Base-by-base conservation (phyloP, 495 filamentous ascomycete species). In the Pseudoneurospora amorphoporcata region DNA sequence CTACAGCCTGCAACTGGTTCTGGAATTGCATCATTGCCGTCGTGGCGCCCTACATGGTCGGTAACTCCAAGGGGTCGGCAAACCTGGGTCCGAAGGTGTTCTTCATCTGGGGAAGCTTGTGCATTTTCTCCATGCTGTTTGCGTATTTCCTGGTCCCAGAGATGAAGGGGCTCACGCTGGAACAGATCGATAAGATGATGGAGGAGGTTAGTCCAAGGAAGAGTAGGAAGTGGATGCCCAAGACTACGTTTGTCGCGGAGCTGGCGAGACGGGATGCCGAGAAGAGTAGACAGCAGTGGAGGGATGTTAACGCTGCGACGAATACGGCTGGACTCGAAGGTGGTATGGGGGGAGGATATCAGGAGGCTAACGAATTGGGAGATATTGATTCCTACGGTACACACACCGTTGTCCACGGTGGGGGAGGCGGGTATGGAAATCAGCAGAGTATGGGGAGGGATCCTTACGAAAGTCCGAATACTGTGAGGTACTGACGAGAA, bases 151-250 rank as follows among this genome's bases (percentile, higher is more conserved):
- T 94, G 43, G 86, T 94, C 42, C 91, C 91, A 38, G 92, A 94
- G 85, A 94, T 92, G 80, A 94, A 94, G 88, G 92, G 92, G 69
- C 85, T 96, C 14, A 90, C 91, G 29, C 91, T 95, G 38, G 93
- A 96, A 83, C 92, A 96, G 78, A 91, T 96, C 74, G 92, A 95
- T 81, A 87, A 87, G 81, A 94, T 95, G 93, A 86, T 96, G 84
- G 92, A 93, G 79, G 91, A 94, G 83, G 86, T 87, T 2, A 91
- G 85, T 8, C 90, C 92, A 23, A 79, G 89, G 8, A 88, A 84
- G 37, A 92, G 90, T 53, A 77, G 82, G 72, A 87, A 84, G 72
- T 94, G 92, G 92, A 84, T 81, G 75, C 90, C 91, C 8, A 88
- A 88, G 75, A 84, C 83, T 40, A 95, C 92, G 32, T 94, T 90